Conservation (phyloP, 2,329 filamentous ascomycete species). For the Cephalotrichum gorgonifer region DNA sequence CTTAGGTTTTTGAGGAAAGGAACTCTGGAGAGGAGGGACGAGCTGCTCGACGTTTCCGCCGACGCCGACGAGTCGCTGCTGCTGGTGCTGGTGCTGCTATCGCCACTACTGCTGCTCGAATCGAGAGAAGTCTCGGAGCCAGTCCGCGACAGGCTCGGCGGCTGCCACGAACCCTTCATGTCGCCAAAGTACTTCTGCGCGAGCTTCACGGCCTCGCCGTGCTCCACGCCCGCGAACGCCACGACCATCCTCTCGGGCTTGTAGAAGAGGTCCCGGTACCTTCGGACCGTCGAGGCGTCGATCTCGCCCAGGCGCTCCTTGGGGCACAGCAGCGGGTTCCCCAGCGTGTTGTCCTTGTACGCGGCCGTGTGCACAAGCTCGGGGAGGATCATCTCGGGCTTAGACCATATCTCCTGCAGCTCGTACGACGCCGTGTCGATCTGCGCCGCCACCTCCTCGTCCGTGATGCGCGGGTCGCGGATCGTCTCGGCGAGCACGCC, state of each 20-base stretch:
- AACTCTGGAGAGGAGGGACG: slow-evolving; percentile 63
- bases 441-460: slow-evolving; percentile 78
- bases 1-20: slow-evolving; percentile 87
- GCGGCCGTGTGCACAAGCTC: slow-evolving; percentile 93
- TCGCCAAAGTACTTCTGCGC: slow-evolving; percentile 84
- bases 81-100: slow-evolving; percentile 18
- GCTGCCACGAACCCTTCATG: slow-evolving; percentile 50
- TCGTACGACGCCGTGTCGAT: slow-evolving; percentile 89
- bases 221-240: slow-evolving; percentile 85
- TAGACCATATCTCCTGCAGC: slow-evolving; percentile 94
- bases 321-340: slow-evolving; percentile 86
- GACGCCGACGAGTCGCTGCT: slow-evolving; percentile 21
- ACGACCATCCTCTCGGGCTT: slow-evolving; percentile 85
- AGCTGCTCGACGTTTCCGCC: slow-evolving; percentile 18
- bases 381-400: slow-evolving; percentile 89
- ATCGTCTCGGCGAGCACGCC: slow-evolving; percentile 89
- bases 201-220: slow-evolving; percentile 67
- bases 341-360: slow-evolving; percentile 91
- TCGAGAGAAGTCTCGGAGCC: slow-evolving; percentile 48
- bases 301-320: slow-evolving; percentile 71
- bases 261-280: slow-evolving; percentile 78
- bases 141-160: slow-evolving; percentile 39
- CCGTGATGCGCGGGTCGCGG: slow-evolving; percentile 71
- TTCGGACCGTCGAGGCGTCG: slow-evolving; percentile 59
- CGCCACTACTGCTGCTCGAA: slow-evolving; percentile 21